Evolutionary conservation across 129 eudicot genomes (phyloP).

Genomic region (Artemisia annua): DNA sequence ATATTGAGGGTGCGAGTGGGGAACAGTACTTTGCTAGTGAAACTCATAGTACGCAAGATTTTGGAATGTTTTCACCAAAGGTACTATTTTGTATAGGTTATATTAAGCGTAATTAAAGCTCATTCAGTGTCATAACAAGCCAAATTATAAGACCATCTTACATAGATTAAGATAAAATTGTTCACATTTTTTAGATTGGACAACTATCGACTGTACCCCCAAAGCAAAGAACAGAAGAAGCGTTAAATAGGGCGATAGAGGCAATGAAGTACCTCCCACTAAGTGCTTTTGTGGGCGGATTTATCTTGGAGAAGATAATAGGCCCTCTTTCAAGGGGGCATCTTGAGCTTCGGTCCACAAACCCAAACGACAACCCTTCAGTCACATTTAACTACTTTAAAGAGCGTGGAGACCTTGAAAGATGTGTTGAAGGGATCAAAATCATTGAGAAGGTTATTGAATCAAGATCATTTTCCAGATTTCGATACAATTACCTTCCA

Average conservation of each 20-base stretch:
- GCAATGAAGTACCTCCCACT: constrained; percentile 54
- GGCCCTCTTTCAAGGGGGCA: constrained; percentile 83
- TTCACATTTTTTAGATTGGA: constrained; percentile 57
- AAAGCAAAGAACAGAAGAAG: constrained; percentile 73
- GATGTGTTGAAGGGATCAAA: constrained; percentile 72
- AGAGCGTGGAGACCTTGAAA: constrained; percentile 60
- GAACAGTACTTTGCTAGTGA: constrained; percentile 36
- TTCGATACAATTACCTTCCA: constrained; percentile 46
- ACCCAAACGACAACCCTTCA: constrained; percentile 63
- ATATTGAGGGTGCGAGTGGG: constrained; percentile 82
- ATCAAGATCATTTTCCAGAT: constrained; percentile 61
- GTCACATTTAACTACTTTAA: constrained; percentile 89
- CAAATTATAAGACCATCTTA: not conserved
- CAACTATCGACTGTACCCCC: constrained; percentile 89
- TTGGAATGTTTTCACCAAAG: constrained; percentile 73
- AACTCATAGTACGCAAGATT: constrained; percentile 31
- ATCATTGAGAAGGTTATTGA: constrained; percentile 54
- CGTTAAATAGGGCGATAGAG: constrained; percentile 56
- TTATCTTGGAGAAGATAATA: constrained; percentile 72
- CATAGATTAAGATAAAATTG: not conserved
- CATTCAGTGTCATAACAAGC: not conserved
- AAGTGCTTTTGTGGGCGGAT: constrained; percentile 65
- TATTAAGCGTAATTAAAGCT: not conserved
- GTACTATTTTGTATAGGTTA: constrained; percentile 2
- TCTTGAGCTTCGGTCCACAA: constrained; percentile 49